Conservation (phyloP, 257 asterid species). For the Ilex asprella region DNA sequence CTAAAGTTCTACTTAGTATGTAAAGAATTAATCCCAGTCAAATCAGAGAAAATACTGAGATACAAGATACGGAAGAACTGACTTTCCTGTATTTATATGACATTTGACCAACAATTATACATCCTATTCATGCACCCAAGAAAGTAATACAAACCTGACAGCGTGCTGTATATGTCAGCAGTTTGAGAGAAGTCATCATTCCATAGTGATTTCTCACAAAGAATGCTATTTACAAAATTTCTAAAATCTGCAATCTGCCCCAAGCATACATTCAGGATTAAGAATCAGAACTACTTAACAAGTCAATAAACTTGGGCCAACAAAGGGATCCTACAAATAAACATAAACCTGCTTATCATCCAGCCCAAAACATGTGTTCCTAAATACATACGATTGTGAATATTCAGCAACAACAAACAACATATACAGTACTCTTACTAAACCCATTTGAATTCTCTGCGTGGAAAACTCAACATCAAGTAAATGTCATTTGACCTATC, state of each 20-base stretch:
- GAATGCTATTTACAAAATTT: conserved; percentile 48
- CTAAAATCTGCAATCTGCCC: conserved; percentile 56
- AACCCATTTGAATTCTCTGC: conserved; percentile 74
- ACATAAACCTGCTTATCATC: conserved; percentile 70
- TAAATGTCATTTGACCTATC: no score
- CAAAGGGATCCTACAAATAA: conserved; percentile 14
- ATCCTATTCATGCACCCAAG: not conserved
- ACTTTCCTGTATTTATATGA: no score
- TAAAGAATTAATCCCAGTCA: no score
- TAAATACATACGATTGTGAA: conserved; percentile 11
- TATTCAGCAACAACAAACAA: not conserved
- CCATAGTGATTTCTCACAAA: conserved; percentile 23
- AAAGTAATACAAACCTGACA: conserved; percentile 24
- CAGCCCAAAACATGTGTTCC: conserved; percentile 64
- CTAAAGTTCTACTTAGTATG: no score
- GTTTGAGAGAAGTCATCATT: no score
- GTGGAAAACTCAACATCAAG: not conserved
- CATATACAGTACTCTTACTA: conserved; percentile 65
- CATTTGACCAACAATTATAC: not conserved
- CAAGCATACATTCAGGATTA: conserved; percentile 16
- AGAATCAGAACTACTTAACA: conserved; percentile 12
- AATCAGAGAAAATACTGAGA: no score
- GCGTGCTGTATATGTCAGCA: no score
- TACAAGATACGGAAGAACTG: no score
- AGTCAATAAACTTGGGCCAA: not conserved